Base-by-base conservation (phyloP, 768 basidiomycete genomes). In the Russula abietina region DNA sequence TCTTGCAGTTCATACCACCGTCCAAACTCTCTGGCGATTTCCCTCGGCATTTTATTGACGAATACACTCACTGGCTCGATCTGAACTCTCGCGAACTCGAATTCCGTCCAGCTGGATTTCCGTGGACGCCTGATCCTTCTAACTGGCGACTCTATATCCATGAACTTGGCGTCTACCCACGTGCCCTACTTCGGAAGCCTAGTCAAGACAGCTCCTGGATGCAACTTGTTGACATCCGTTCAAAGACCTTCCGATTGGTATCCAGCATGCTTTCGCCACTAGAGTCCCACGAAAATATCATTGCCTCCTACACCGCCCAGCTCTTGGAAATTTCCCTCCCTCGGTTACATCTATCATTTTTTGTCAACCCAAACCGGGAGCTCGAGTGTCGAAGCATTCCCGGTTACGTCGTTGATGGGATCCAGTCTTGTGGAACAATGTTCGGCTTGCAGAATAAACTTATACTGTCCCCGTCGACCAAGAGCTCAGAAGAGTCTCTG, bases 371-470 rank as follows among this genome's bases (percentile, higher is more conserved):
- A 1, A 41, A 24, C 4, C 8, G 22, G 54, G 58, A 72, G 28
- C 67, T 82, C 26, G 75, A 78, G 60, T 81, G 76, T 41, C 70
- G 62, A 10, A 79, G 78, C 43, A 70, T 80, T 38, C 74, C 75
- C 14, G 73, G 70, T 24, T 80, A 79, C 73, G 68, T 77, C 17
- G 70, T 81, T n/a, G 78, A 81, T 56, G 1, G 55, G 2, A 55
- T 71, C 39, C 82, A 82, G 61, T 78, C 73, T 1, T 69, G 70
- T 1, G 79, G 79, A 1, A 76, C 79, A 1, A 69, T 83, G 67
- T 73, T 80, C 43, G 82, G 81, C 17, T 66, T 83, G 38, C 43
- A 52, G 39, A 75, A 71, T 38, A 74, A 70, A 41, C 76, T 64
- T 22, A 36, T 64, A 28, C 51, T 64, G 11, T 36, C 59, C 52